Conservation (phyloP, 2,329 filamentous ascomycete genomes). For the Cladosporium sp. region DNA sequence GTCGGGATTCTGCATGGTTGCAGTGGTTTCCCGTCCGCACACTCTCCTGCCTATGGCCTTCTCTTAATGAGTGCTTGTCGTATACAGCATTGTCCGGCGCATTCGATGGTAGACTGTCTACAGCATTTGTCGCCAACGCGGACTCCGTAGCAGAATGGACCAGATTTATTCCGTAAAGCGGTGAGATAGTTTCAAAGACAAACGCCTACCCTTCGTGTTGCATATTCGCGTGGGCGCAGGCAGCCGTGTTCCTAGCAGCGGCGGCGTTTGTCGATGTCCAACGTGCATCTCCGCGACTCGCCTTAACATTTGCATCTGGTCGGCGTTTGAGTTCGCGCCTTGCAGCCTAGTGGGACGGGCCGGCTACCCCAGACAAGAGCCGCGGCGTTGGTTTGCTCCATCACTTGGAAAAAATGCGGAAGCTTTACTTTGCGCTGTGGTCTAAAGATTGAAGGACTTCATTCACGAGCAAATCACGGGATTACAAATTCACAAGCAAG, state of each 20-base stretch:
- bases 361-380: neutral
- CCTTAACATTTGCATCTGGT: neutral
- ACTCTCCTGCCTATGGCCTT: neutral
- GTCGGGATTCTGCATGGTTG: constrained; percentile 15
- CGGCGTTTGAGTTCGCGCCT: neutral
- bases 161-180: neutral
- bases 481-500: neutral
- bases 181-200: neutral
- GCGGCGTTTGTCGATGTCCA: constrained; percentile 7
- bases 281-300: constrained; percentile 5
- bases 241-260: neutral
- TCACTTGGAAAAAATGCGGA: neutral
- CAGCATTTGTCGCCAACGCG: neutral
- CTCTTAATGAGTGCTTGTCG: neutral
- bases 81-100: constrained; percentile 11
- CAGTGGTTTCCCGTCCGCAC: neutral
- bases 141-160: neutral
- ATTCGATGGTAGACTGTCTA: neutral
- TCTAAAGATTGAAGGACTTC: too few species aligned
- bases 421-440: neutral
- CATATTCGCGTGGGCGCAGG: neutral
- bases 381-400: too few species aligned
- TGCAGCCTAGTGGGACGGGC: neutral
- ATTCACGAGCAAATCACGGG: neutral
- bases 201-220: neutral